phyloP scores from a whole-genome alignment of 371 early-diverging fungal species.

The Haplosporangium sp. region DNA sequence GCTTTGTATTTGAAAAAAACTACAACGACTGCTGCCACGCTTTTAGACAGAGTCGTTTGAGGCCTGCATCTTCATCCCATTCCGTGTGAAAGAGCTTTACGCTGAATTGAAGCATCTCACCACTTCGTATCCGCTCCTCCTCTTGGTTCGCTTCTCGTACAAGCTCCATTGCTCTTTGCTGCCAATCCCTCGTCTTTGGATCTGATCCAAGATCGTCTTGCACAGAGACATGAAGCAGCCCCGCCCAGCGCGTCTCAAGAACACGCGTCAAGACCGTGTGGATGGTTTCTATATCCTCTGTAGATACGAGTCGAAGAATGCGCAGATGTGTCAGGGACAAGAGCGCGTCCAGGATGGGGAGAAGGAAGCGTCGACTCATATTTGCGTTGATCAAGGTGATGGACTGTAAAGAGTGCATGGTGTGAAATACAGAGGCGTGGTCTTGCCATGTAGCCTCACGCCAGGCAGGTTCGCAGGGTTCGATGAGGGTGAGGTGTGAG shows the following conservation, averaged over 20 bases:
- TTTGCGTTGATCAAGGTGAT: slow-evolving; percentile 33
- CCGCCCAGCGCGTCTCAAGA: slow-evolving; percentile 22
- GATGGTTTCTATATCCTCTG: slow-evolving; percentile 25
- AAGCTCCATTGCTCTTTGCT: slow-evolving; percentile 9
- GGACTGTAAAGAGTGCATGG: slow-evolving; percentile 20
- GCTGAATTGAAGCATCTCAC: slow-evolving; percentile 4
- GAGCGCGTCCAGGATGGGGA: slow-evolving; percentile 31
- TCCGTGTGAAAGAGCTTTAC: slow-evolving; percentile 20
- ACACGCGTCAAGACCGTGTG: slow-evolving; percentile 18
- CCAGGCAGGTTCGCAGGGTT: slow-evolving; percentile 40
- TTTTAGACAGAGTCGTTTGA: slow-evolving; percentile 26
- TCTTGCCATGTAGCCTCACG: slow-evolving; percentile 33
- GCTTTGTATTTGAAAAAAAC: no score
- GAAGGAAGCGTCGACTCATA: slow-evolving; percentile 27
- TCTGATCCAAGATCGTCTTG: slow-evolving; percentile 30
- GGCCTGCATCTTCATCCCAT: slow-evolving; percentile 39
- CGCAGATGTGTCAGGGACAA: slow-evolving; percentile 10
- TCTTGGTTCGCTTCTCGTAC: slow-evolving; percentile 11
- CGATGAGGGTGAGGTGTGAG: slow-evolving; percentile 23
- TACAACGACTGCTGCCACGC: slow-evolving; percentile 28
- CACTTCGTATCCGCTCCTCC: not conserved
- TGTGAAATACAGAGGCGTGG: slow-evolving; percentile 18
- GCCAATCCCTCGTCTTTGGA: slow-evolving; percentile 19
- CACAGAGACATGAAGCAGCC: slow-evolving; percentile 18
- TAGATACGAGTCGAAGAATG: slow-evolving; percentile 16